Evolutionary conservation across 345 rosid genomes (phyloP).

Genomic region (Passiflora organensis): DNA sequence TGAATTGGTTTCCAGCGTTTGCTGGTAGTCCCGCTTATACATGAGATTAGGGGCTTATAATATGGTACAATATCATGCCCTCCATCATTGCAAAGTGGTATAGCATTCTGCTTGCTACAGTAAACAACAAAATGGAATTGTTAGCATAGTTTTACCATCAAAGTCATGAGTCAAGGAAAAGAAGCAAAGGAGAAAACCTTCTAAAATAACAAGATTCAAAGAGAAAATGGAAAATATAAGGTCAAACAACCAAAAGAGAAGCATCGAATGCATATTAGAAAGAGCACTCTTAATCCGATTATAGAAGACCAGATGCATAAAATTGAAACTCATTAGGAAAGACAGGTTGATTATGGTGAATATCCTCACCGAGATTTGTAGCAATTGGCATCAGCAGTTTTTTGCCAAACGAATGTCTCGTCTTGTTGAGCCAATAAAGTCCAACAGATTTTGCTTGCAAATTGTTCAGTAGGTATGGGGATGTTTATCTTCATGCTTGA

Average conservation of each 20-base stretch:
- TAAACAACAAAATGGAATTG: constrained; percentile 9
- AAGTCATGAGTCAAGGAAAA: background rate
- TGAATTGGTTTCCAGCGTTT: constrained; percentile 86
- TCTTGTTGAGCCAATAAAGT: constrained; percentile 86
- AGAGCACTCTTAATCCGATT: no score
- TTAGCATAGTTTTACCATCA: background rate
- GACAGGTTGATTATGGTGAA: constrained; percentile 1
- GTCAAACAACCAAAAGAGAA: no score
- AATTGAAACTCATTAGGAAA: background rate
- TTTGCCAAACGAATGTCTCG: constrained; percentile 94
- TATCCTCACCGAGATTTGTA: constrained; percentile 64
- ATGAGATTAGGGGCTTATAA: constrained; percentile 74
- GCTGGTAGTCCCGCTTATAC: constrained; percentile 73
- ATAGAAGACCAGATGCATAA: no score
- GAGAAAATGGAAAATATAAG: background rate
- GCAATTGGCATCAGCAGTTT: constrained; percentile 60
- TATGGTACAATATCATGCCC: constrained; percentile 50
- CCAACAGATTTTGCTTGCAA: constrained; percentile 79
- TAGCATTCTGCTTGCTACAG: constrained; percentile 42
- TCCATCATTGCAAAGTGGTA: constrained; percentile 74
- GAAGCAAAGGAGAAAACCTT: background rate
- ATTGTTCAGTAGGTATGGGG: constrained; percentile 51
- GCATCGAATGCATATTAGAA: no score
- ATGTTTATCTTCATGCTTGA: constrained; percentile 41
- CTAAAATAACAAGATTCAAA: background rate